Evolutionary conservation across 1,284 basidiomycete species (phyloP), one percentile per base, ranked within the genome.

Genomic region (Apiotrichum sp.): DNA sequence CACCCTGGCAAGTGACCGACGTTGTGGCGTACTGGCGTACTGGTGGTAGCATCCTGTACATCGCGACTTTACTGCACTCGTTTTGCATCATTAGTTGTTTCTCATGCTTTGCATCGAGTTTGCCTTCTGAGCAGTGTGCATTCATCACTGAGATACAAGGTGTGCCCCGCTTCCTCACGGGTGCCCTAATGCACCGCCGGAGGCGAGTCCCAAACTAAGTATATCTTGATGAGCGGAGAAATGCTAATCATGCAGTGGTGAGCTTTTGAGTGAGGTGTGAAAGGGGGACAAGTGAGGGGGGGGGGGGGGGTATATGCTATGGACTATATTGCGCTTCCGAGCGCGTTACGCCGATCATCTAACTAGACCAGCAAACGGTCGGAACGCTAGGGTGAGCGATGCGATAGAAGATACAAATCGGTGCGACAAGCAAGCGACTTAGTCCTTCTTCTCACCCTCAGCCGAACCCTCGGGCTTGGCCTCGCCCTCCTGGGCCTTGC

Each of bases 401-500:
- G 22, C 22, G 22, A 22, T 22, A 22, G 22, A 22, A 22, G 22
- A 22, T 22, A 22, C 22, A 22, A 22, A 22, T 22, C 22, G 22
- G 22, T 32, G 47, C 33, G 41, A 41, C 33, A 52, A 55, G 32
- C 4, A 6, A 39, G 11, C 22, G 29, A 33, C 64, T 64, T 72
- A 75, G 56, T 75, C 64, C 67, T 74, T 71, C 70, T 74, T 71
- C 62, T 58, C 57, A 40, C 50, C 55, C n/a, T 80, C 77, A 31
- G 47, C 32, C 46, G 53, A 10, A 47, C 60, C 43, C 58, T 66
- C 59, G 3, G 81, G 43, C 57, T 65, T 58, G 3, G 81, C 65
- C 58, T 77, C 77, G 63, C 81, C 45, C 53, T 56, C 43, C 47
- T 53, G 14, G 43, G 80, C 77, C 88, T 85, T 52, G 84, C 50